Evolutionary conservation across 2,329 filamentous ascomycete species (phyloP).

Genomic region (Trichoderma guizhouense): DNA sequence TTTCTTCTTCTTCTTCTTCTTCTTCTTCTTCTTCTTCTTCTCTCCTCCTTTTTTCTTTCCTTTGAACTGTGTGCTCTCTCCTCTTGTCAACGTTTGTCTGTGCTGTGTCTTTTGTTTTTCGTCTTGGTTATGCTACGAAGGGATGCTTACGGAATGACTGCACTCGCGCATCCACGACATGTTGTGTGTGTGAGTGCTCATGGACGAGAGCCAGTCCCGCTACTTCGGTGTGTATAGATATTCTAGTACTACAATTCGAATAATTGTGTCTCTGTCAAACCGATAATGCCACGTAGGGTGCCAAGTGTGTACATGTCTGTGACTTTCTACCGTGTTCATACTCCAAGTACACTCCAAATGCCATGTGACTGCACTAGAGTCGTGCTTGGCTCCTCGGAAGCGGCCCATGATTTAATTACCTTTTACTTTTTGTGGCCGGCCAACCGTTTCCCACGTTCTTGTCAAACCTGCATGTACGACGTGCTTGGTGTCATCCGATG

Average conservation of each 20-base stretch:
- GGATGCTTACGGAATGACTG: background rate
- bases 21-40: conserved; percentile 1
- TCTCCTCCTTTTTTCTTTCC: conserved; percentile 6
- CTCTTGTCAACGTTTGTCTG: background rate
- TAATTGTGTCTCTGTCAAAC: conserved; percentile 11
- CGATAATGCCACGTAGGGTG: background rate
- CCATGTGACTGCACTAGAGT: background rate
- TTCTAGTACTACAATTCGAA: conserved; percentile 12
- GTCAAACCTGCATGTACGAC: background rate
- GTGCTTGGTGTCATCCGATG: background rate
- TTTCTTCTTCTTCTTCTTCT: conserved; percentile 1
- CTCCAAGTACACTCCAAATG: background rate
- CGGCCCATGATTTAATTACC: background rate
- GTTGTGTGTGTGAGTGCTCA: background rate
- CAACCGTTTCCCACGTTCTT: background rate
- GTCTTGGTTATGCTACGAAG: conserved; percentile 6
- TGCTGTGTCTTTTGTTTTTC: background rate
- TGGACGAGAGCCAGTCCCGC: background rate
- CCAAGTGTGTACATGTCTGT: background rate
- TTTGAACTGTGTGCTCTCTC: conserved; percentile 8
- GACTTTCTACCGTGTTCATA: background rate
- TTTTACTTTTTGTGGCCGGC: background rate
- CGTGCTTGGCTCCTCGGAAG: background rate
- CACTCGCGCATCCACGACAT: background rate
- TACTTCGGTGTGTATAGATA: conserved; percentile 12